Evolutionary conservation across 805 yeast genomes (phyloP).

Genomic region (Maudiozyma serrabonitensis): DNA sequence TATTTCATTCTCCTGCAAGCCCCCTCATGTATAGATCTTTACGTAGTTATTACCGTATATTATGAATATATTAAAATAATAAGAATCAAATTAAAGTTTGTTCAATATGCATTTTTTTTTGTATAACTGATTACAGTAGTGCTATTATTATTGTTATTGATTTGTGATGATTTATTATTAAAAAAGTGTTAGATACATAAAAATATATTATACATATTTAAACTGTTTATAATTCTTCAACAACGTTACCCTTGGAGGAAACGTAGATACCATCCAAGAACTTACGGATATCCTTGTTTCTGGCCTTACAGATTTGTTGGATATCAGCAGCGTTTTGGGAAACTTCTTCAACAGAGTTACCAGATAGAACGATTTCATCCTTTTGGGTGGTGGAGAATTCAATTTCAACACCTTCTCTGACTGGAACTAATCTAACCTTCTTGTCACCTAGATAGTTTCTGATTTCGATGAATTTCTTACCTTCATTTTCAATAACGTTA

Average conservation of each 20-base stretch:
- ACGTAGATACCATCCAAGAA: slow-evolving; percentile 99
- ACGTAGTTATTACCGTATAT: neutral
- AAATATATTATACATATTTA: neutral
- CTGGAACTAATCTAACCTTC: slow-evolving; percentile 81
- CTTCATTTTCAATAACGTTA: slow-evolving; percentile 75
- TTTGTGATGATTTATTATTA: neutral
- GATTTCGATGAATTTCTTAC: slow-evolving; percentile 73
- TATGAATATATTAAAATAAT: no score
- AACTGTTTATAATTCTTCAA: slow-evolving; percentile 42
- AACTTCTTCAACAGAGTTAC: slow-evolving; percentile 70
- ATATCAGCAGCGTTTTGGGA: slow-evolving; percentile 98
- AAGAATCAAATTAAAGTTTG: no score
- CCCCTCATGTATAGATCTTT: no score
- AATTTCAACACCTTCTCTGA: slow-evolving; percentile 82
- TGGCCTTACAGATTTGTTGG: slow-evolving; percentile 95
- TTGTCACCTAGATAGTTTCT: slow-evolving; percentile 99
- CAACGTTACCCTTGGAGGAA: slow-evolving; percentile 86
- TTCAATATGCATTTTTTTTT: no score
- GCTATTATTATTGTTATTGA: no score
- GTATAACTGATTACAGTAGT: no score
- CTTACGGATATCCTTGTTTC: slow-evolving; percentile 99
- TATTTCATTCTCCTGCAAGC: no score
- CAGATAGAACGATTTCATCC: slow-evolving; percentile 88
- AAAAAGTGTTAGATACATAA: neutral
- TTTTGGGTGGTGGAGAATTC: slow-evolving; percentile 76